Evolutionary conservation across 768 basidiomycete species (phyloP), one percentile per base, ranked within the genome.

Genomic region (Trametes cubensis): DNA sequence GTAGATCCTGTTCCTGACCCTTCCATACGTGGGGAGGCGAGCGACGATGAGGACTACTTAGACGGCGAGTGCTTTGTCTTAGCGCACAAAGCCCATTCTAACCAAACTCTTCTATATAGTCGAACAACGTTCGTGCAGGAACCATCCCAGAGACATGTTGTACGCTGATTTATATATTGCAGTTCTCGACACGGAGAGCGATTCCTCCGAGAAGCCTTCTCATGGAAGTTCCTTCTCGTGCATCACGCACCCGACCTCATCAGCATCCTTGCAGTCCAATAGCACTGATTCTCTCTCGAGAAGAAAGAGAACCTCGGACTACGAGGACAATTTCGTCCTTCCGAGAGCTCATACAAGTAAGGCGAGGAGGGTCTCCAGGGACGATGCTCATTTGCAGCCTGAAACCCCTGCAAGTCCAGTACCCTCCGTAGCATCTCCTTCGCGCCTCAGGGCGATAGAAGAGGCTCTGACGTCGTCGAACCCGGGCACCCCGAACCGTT

Each of bases 141-240:
- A 28, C 4, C 14, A 14, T n/a, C 55, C 11, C 20, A 14, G n/a
- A 20, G 6, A 20, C 6, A 52, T 51, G 42, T 46, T 34, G 45
- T 30, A 34, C n/a, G 13, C 42, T 18, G 14, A 50, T 10, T 23
- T 62, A 3, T 34, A 38, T 14, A 2, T 34, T 7, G 0, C 44
- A 67, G 66, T 63, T 17, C 38, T 61, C 20, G 60, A 55, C 13
- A 58, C 51, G 0, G 66, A 67, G 38, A 64, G 59, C 25, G 60
- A 65, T n/a, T 45, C 49, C 20, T 60, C 62, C 7, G 13, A 30
- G 5, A 25, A 44, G 3, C 46, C 54, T 13, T 59, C 66, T 6
- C 40, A 48, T 18, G 57, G 52, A 3, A 40, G n/a, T 0, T 67
- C 62, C 0, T 67, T 67, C 38, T 17, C 2, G 61, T 61, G 41